Percentiles rank a stretch among this genome's conserved stretches.
Evolutionary conservation across 1,284 basidiomycete genomes (phyloP).

Genomic region (Sanghuangporus weigelae): DNA sequence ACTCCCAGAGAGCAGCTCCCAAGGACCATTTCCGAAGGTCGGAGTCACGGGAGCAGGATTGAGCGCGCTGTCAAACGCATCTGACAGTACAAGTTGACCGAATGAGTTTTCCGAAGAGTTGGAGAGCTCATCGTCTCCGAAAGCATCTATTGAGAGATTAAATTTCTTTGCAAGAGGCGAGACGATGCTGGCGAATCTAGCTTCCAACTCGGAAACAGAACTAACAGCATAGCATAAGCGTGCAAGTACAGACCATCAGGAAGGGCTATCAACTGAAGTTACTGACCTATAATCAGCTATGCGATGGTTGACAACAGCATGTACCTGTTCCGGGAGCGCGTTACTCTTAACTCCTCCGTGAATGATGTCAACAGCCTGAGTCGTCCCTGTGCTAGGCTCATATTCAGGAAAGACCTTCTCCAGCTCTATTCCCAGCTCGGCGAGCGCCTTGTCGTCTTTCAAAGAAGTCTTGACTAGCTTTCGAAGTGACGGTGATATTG

Average conservation of each 20-base stretch:
- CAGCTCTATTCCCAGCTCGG: slow-evolving; percentile 26
- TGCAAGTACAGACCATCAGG: too few relatives aligned
- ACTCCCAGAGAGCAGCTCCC: slow-evolving; percentile 42
- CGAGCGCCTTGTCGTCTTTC: slow-evolving; percentile 25
- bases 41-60: slow-evolving; percentile 49
- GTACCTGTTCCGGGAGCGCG: slow-evolving; percentile 36
- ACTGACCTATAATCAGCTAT: slow-evolving; percentile 30
- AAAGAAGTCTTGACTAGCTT: slow-evolving; percentile 26
- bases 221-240: slow-evolving; percentile 18
- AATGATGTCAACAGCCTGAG: slow-evolving; percentile 48
- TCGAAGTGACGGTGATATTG: slow-evolving; percentile 27
- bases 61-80: slow-evolving; percentile 29
- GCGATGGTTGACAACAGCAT: slow-evolving; percentile 40
- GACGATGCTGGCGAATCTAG: slow-evolving; percentile 30
- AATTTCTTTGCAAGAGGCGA: slow-evolving; percentile 27
- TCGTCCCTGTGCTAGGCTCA: slow-evolving; percentile 34
- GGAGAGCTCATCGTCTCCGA: slow-evolving; percentile 18
- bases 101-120: not conserved
- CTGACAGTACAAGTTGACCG: slow-evolving; percentile 22
- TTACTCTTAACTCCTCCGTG: slow-evolving; percentile 44
- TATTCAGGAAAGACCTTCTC: slow-evolving; percentile 14
- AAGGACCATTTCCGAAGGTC: slow-evolving; percentile 34
- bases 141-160: slow-evolving; percentile 29
- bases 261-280: not conserved
- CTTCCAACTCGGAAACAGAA: slow-evolving; percentile 30